Percentiles rank a stretch among this genome's conserved stretches.
These are phyloP conservation scores for Solanum rostratum DNA, from an alignment of 257 asterid species.

Conservation along the genomic window DNA sequence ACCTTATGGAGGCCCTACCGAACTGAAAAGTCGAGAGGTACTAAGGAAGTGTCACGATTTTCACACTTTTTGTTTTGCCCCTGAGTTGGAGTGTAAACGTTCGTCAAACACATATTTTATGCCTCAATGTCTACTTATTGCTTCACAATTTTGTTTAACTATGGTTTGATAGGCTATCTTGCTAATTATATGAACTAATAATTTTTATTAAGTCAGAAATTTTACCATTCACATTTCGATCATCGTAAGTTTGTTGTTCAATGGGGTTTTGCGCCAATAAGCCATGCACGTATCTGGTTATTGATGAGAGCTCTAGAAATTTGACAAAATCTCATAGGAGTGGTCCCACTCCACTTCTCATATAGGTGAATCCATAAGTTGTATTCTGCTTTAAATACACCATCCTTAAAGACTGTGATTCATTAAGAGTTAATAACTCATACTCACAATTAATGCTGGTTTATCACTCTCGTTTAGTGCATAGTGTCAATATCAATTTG, in stretches of 20 bases:
- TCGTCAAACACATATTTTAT: not conserved
- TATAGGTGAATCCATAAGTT: not conserved
- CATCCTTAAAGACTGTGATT: not conserved
- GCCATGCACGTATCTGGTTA: no score
- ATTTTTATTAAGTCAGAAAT: no score
- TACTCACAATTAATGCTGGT: not conserved
- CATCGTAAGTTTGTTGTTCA: no score
- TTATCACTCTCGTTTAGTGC: not conserved
- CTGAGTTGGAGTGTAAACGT: not conserved
- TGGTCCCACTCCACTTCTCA: not conserved
- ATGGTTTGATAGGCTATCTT: not conserved
- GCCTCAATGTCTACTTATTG: not conserved
- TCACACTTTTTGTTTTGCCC: not conserved
- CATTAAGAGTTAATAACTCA: not conserved
- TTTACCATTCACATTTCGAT: no score
- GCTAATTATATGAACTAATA: not conserved
- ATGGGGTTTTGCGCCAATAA: no score
- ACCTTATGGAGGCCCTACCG: not conserved
- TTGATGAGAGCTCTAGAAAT: no score
- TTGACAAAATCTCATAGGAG: not conserved
- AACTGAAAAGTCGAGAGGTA: not conserved
- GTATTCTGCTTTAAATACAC: not conserved
- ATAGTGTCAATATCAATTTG: not conserved
- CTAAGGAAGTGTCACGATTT: not conserved
- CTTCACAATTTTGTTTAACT: not conserved